Base-by-base conservation (phyloP, 2,329 filamentous ascomycete genomes). In the Cephalotrichum gorgonifer region DNA sequence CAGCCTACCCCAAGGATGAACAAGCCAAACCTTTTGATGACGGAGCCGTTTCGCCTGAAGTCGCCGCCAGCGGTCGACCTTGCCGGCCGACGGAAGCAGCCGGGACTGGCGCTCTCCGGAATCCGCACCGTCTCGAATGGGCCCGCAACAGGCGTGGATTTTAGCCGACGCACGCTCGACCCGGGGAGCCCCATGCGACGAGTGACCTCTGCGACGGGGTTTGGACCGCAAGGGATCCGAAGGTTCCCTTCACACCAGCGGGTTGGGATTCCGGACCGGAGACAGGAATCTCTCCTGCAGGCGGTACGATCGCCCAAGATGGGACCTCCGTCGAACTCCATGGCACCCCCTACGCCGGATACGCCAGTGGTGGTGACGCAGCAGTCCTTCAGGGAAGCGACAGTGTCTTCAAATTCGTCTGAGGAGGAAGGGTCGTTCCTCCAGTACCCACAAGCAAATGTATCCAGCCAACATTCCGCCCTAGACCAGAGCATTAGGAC, bases 11-110 rank as follows among this genome's bases (percentile, higher is more conserved):
- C 46, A 17, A n/a, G 23, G 17, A 42, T 48, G 46, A 17, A 48
- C 17, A 38, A 43, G 26, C 22, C 41, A 15, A 26, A 14, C 25
- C 41, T 23, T 4, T 17, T 43, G 9, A 27, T 43, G n/a, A 43
- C 22, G 12, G 38, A 42, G 31, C 35, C 17, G 43, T 59, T 68
- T 39, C 63, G 61, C 26, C 64, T 76, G 56, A 72, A 68, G 55
- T 76, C 75, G 1, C 69, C 74, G 0, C 70, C 73, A 9, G 68
- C 70, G 0, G 66, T 74, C 49, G 76, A 79, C 54, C 74, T 79
- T 52, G 76, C 75, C 15, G 71, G 70, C 17, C 70, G 77, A 43
- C 69, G 77, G 49, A 71, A 75, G 47, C 69, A 68, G 3, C 71
- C 72, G 1, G 66, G 42, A 61, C 43, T 63, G 64, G 4, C 63